phyloP scores from a whole-genome alignment of 768 basidiomycete genomes.

The Hypsizygus marmoreus region DNA sequence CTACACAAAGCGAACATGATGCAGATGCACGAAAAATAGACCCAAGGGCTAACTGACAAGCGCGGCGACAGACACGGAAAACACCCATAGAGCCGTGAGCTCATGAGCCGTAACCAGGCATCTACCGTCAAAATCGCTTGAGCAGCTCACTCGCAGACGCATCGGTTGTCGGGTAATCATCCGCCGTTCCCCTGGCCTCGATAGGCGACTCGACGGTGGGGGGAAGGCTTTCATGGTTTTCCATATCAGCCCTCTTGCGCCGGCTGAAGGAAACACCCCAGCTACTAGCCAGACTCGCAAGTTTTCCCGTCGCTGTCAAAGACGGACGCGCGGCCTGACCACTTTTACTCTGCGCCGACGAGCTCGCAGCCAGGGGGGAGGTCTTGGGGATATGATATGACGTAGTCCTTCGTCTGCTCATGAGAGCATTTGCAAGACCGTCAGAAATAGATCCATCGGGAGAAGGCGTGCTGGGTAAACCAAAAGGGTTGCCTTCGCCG shows the following conservation, averaged over 20 bases:
- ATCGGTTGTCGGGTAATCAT: slow-evolving; percentile 9
- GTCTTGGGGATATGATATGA: slow-evolving; percentile 60
- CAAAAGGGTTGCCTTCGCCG: slow-evolving; percentile 40
- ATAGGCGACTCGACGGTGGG: slow-evolving; percentile 1
- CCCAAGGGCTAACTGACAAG: not conserved
- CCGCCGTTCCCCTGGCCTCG: slow-evolving; percentile 3
- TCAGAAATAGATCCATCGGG: slow-evolving; percentile 65
- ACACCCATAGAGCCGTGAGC: too few species aligned
- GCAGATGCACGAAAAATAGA: too few species aligned
- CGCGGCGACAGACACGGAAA: not conserved
- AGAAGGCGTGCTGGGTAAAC: slow-evolving; percentile 49
- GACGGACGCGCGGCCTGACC: slow-evolving; percentile 29
- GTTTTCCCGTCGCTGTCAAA: slow-evolving; percentile 48
- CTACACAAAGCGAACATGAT: too few species aligned
- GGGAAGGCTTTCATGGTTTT: slow-evolving; percentile 4
- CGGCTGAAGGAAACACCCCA: slow-evolving; percentile 69
- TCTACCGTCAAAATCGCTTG: slow-evolving; percentile 21
- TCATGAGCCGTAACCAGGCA: too few species aligned
- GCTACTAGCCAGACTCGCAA: slow-evolving; percentile 61
- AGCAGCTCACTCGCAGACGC: slow-evolving; percentile 15
- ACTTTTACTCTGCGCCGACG: slow-evolving; percentile 27
- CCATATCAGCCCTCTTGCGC: slow-evolving; percentile 40
- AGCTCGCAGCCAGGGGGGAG: slow-evolving; percentile 44
- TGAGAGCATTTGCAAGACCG: slow-evolving; percentile 49
- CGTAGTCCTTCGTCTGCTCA: slow-evolving; percentile 54